Base-by-base conservation (phyloP, 2,329 filamentous ascomycete species). In the Phaeophleospora eucalypticola region DNA sequence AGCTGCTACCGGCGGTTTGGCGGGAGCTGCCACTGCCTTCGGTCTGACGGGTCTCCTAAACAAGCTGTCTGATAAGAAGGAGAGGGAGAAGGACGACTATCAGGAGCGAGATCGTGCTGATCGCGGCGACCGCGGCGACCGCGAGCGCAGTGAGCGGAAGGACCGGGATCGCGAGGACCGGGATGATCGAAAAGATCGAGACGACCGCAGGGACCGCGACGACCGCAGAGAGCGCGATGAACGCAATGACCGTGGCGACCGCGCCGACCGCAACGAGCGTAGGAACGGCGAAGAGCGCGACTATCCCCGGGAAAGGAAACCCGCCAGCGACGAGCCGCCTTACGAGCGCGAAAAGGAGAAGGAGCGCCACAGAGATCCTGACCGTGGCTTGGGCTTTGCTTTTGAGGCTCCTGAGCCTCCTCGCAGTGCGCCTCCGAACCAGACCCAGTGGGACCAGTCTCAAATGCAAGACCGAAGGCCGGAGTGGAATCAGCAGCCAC, bases 311-410 rank as follows among this genome's bases (percentile, higher is more conserved):
- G 52, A 54, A 19, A 38, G 52, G 20, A 42, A 46, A 18, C 44
- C 52, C 24, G 56, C 52, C 34, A 59, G 55, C 43, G 59, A 62
- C 17, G 60, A 61, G 33, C 47, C 41, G 7, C 24, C 24, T 12
- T 53, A 52, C 36, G 54, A 60, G n/a, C 53, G 58, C n/a, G 48
- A 58, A 27, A 51, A 51, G n/a, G 52, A 57, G 35, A 47, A 51
- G 19, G 67, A 59, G 12, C 53, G 55, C n/a, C 44, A 59, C 21
- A 48, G 48, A 24, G 61, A 64, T 4, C 29, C 46, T 15, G 62
- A 64, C 36, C 55, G 58, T 16, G 59, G 61, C 16, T 54, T 65
- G 19, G 63, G 63, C 4, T 65, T 65, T 36, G 63, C 63, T 2
- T 65, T 65, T 34, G 63, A 65, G 46, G 49, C 55, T 15, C 52